Evolutionary conservation across 305 asterid genomes (phyloP).

Genomic region (Withania somnifera): DNA sequence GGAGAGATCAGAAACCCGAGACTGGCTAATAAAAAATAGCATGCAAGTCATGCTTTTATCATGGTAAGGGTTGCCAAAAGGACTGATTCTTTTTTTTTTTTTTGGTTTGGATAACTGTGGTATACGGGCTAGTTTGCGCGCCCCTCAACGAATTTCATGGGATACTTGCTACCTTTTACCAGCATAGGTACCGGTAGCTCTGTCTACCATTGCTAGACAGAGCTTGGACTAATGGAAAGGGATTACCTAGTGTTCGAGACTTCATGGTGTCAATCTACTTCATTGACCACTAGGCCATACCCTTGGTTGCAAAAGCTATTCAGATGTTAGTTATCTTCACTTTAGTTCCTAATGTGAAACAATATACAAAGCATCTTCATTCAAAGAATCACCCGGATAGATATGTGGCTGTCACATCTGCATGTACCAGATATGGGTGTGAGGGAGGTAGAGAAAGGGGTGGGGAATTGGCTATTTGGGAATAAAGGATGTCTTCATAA

Average conservation of each 20-base stretch:
- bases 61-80: neutral
- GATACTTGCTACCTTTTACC: neutral
- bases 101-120: neutral
- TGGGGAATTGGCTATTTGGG: neutral
- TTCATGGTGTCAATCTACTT: neutral
- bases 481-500: neutral
- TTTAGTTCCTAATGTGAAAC: neutral
- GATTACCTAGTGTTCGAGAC: neutral
- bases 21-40: neutral
- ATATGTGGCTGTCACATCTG: neutral
- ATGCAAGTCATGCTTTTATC: neutral
- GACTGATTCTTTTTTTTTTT: neutral
- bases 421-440: neutral
- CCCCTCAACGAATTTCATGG: neutral
- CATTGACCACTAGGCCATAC: neutral
- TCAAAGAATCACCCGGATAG: neutral
- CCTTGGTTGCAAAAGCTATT: neutral
- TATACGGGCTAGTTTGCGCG: neutral
- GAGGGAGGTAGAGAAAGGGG: neutral
- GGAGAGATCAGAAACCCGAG: neutral
- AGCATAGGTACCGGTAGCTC: neutral
- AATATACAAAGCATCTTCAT: neutral
- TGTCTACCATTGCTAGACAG: neutral
- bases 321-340: neutral
- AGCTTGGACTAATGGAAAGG: neutral